Percentiles rank a stretch among this genome's conserved stretches.
Evolutionary conservation across 495 filamentous ascomycete species (phyloP).

Genomic region (Acidiella bohemica): DNA sequence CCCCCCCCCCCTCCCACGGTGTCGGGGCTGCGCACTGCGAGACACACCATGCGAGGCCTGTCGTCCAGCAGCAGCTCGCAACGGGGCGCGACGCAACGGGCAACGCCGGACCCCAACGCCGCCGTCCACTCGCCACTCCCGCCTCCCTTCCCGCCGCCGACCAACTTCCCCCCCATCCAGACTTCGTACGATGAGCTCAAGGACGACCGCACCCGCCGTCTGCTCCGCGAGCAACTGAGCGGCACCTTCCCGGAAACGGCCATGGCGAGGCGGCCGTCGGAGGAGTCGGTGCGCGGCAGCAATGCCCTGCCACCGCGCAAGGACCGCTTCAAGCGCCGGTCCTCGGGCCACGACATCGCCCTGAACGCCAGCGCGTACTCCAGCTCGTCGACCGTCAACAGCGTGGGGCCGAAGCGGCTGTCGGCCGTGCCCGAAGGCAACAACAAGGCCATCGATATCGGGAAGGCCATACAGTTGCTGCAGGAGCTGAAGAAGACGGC

Average conservation of each 20-base stretch:
- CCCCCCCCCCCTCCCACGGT: no score
- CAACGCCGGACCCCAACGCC: background rate
- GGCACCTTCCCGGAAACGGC: conserved; percentile 9
- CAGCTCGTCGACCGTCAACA: conserved; percentile 13
- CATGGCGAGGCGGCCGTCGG: background rate
- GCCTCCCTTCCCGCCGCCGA: background rate
- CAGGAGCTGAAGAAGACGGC: conserved; percentile 29
- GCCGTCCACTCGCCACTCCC: background rate
- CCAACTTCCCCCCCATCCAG: conserved; percentile 5
- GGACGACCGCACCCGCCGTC: conserved; percentile 2
- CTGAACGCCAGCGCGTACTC: conserved; percentile 9
- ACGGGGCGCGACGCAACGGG: background rate
- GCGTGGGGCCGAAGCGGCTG: conserved; percentile 1
- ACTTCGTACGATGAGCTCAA: conserved; percentile 6
- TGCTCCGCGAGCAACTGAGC: conserved; percentile 10
- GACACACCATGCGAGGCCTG: conserved; percentile 1
- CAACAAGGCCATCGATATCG: conserved; percentile 21
- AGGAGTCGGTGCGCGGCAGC: background rate
- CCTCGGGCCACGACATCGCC: conserved; percentile 3
- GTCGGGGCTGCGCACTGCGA: no score
- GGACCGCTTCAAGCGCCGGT: conserved; percentile 1
- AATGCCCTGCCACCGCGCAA: conserved; percentile 4
- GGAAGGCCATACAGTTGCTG: conserved; percentile 24
- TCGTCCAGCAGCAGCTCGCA: background rate
- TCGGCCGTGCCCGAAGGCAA: conserved; percentile 2